Percentiles rank a stretch among this genome's conserved stretches.
Evolutionary conservation across 768 basidiomycete species (phyloP).

Genomic region (Naganishia onofrii): DNA sequence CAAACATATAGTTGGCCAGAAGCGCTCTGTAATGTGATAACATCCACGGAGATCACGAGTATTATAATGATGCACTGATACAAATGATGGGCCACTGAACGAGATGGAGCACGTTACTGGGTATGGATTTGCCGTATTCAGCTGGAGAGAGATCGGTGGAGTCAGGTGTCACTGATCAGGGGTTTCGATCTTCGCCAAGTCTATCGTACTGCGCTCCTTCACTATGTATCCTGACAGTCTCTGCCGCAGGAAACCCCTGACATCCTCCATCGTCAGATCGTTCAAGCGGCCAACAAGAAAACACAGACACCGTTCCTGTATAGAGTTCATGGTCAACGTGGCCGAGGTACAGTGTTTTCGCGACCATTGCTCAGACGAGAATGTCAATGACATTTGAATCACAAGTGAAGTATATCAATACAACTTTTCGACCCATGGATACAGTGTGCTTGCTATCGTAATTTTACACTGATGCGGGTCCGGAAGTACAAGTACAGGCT

Average conservation of each 20-base stretch:
- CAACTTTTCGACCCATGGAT: background rate
- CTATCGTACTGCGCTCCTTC: too few species aligned
- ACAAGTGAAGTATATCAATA: background rate
- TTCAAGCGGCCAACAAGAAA: too few species aligned
- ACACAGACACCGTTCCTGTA: background rate
- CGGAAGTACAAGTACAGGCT: background rate
- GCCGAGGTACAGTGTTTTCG: background rate
- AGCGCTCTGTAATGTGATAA: slow-evolving; percentile 30
- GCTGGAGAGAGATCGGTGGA: too few species aligned
- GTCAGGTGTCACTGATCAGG: too few species aligned
- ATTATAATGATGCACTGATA: slow-evolving; percentile 35
- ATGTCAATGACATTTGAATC: background rate
- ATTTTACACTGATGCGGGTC: background rate
- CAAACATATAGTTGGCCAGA: background rate
- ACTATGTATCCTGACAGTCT: too few species aligned
- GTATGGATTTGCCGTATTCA: too few species aligned
- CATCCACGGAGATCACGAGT: slow-evolving; percentile 53
- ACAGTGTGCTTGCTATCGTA: background rate
- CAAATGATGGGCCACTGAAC: too few species aligned
- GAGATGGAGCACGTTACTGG: too few species aligned
- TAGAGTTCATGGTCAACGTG: too few species aligned
- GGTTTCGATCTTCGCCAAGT: background rate
- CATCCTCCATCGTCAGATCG: too few species aligned
- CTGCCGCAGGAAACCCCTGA: too few species aligned
- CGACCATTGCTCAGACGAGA: background rate